Base-by-base conservation (phyloP, 2,329 filamentous ascomycete genomes). In the Torrubiella hemipterigena region DNA sequence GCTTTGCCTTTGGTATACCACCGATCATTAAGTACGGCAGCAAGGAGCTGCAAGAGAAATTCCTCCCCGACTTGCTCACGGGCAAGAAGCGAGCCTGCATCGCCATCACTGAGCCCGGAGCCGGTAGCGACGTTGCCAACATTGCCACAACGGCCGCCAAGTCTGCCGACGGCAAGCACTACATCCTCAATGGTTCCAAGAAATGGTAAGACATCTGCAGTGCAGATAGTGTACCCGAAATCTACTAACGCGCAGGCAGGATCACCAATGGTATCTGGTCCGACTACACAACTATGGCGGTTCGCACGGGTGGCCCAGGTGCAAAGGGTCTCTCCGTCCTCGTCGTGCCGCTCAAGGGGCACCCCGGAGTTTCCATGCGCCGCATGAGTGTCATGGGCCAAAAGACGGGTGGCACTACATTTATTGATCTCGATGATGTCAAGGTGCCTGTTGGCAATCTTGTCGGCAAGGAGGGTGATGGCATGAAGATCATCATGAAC, bases 51-150 rank as follows among this genome's bases (percentile, higher is more conserved):
- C 75, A 83, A 51, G 71, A 77, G 40, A 61, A 65, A 8, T 76
- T 79, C 40, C 57, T 86, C 7, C 79, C 80, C 0, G 77, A 81
- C 30, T 59, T 85, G 1, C 58, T 86, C 10, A 68, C 65, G 1
- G 77, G 77, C 6, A 67, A 65, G 47, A 82, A 76, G 54, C 62
- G 80, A 25, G 64, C 65, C 11, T 86, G 81, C 45, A 84, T 87
- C 41, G 81, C 81, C 8, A 84, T 87, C 43, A 87, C 81, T 0
- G 81, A 87, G 48, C 81, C 81, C 0, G 73, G 44, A 31, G 79
- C 79, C 1, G 81, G 81, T 0, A 76, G 69, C 31, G 81, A 86
- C 47, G 81, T 86, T 2, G 77, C 78, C 6, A 79, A 77, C 44
- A 80, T 85, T 40, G 65, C 66, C 4, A 84, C 80, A 0, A 80